These are phyloP conservation scores for Oenanthe javanica DNA, from an alignment of 140 eudicot genomes.

Conservation along the genomic window DNA sequence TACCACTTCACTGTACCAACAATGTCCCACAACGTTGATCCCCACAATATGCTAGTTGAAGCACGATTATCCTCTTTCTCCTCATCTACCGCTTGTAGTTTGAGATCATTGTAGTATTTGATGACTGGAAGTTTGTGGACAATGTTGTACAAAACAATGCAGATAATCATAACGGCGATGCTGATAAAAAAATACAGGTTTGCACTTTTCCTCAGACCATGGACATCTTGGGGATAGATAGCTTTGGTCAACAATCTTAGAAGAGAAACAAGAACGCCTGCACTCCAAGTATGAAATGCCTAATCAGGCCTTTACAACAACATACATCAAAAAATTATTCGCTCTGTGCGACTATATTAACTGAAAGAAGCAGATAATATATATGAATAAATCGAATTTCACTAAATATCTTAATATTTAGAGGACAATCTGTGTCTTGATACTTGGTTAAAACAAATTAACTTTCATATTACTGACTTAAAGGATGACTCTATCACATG, in stretches of 20 bases:
- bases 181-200: slow-evolving; percentile 79
- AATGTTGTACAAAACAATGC: slow-evolving; percentile 65
- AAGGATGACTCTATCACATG: not conserved
- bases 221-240: slow-evolving; percentile 68
- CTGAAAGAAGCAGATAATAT: not conserved
- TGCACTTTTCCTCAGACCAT: slow-evolving; percentile 78
- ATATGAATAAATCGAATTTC: not conserved
- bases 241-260: slow-evolving; percentile 84
- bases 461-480: not conserved
- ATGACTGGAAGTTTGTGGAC: slow-evolving; percentile 82
- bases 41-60: slow-evolving; percentile 36
- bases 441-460: not conserved
- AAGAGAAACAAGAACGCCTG: slow-evolving; percentile 84
- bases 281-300: slow-evolving; percentile 11
- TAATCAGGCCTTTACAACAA: not conserved
- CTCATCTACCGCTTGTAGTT: slow-evolving; percentile 47
- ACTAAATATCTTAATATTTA: not conserved
- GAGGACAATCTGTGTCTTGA: not conserved
- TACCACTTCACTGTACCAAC: slow-evolving; percentile 79
- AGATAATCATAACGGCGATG: slow-evolving; percentile 66
- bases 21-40: slow-evolving; percentile 58
- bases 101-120: slow-evolving; percentile 66
- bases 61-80: slow-evolving; percentile 61
- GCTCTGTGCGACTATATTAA: not conserved
- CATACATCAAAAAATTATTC: not conserved